These are phyloP conservation scores for Coniochaeta pulveracea DNA, from an alignment of 2,329 filamentous ascomycete genomes.

Conservation along the genomic window DNA sequence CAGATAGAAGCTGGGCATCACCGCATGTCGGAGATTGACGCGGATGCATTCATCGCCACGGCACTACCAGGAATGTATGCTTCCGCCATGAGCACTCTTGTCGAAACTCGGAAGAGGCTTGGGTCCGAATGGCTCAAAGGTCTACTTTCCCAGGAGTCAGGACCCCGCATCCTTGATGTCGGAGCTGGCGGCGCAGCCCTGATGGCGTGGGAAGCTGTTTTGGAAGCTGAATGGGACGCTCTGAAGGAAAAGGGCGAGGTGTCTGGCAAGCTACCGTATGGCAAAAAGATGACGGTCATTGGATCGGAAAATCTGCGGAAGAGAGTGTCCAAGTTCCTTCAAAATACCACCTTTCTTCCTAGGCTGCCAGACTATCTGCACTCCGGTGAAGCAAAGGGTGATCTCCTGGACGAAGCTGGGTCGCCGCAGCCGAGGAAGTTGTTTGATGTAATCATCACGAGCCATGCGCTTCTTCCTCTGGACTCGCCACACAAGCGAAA, in stretches of 20 bases:
- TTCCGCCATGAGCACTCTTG: slow-evolving; percentile 52
- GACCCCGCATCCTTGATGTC: slow-evolving; percentile 59
- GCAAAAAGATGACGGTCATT: slow-evolving; percentile 71
- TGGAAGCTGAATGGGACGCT: slow-evolving; percentile 71
- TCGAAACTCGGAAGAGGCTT: slow-evolving; percentile 63
- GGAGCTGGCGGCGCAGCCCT: slow-evolving; percentile 64
- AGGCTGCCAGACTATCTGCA: slow-evolving; percentile 80
- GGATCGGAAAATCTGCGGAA: slow-evolving; percentile 65
- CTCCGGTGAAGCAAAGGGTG: slow-evolving; percentile 43
- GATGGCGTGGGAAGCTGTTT: slow-evolving; percentile 65
- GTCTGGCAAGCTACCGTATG: slow-evolving; percentile 36
- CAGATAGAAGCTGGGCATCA: slow-evolving; percentile 51
- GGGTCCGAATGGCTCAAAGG: slow-evolving; percentile 60
- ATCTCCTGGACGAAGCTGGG: slow-evolving; percentile 44
- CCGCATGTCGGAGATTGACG: slow-evolving; percentile 64
- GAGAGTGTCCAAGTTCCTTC: slow-evolving; percentile 63
- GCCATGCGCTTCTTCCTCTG: slow-evolving; percentile 68
- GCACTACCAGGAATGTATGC: slow-evolving; percentile 64
- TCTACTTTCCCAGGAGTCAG: slow-evolving; percentile 44
- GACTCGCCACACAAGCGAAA: slow-evolving; percentile 69
- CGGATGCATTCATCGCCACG: slow-evolving; percentile 59
- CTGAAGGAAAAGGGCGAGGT: slow-evolving; percentile 42
- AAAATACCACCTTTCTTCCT: slow-evolving; percentile 87
- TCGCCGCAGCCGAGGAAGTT: slow-evolving; percentile 55
- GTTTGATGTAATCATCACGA: slow-evolving; percentile 84